Evolutionary conservation across 345 rosid genomes (phyloP).

Genomic region (Aurinia saxatilis): DNA sequence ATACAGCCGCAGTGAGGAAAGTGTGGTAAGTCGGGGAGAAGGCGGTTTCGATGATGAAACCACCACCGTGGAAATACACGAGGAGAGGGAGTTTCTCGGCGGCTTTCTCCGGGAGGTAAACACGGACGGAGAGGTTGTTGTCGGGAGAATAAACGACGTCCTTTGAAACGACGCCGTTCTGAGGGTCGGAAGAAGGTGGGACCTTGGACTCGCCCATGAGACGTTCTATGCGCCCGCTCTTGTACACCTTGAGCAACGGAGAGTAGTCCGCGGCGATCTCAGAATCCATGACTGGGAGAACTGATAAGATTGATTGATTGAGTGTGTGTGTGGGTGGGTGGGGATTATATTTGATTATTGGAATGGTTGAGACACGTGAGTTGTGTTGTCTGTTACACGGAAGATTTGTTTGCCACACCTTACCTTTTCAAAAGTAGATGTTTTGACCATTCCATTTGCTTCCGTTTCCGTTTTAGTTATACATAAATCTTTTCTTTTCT

Average conservation of each 20-base stretch:
- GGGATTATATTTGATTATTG: not conserved
- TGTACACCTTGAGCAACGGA: constrained; percentile 29
- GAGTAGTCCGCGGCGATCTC: constrained; percentile 30
- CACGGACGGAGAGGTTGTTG: constrained; percentile 25
- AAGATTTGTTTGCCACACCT: not conserved
- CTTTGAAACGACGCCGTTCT: constrained; percentile 31
- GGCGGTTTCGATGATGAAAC: constrained; percentile 40
- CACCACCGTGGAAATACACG: constrained; percentile 52
- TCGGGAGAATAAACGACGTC: constrained; percentile 35
- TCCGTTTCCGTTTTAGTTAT: no score
- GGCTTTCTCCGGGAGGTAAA: constrained; percentile 32
- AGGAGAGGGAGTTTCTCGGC: constrained; percentile 40
- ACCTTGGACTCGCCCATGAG: constrained; percentile 31
- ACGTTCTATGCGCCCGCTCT: constrained; percentile 49
- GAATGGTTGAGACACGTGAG: constrained; percentile 16
- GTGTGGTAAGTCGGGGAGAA: constrained; percentile 28
- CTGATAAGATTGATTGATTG: not conserved
- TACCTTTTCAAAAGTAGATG: not conserved
- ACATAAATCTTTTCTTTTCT: no score
- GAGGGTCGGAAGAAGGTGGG: constrained; percentile 30
- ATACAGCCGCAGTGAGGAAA: constrained; percentile 28
- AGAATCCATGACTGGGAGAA: constrained; percentile 16
- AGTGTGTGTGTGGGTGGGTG: not conserved
- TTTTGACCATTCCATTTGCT: no score
- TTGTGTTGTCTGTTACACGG: constrained; percentile 1